Conservation (phyloP, 2,329 filamentous ascomycete species). For the Aspergillus candidus region DNA sequence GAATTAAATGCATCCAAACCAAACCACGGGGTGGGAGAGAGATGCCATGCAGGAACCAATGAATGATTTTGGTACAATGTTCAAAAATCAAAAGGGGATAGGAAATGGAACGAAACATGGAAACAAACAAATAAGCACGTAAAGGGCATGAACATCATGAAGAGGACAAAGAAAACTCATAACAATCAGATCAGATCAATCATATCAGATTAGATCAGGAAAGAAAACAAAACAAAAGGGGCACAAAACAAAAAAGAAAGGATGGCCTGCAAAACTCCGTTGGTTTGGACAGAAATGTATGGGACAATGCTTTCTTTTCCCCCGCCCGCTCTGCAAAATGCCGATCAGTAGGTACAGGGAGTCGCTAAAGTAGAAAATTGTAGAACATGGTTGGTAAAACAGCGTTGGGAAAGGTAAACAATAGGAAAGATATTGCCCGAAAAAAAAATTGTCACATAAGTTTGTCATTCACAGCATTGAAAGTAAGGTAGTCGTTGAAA, state of each 20-base stretch:
- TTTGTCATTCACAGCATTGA: conserved; percentile 5
- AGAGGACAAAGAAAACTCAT: conserved; percentile 10
- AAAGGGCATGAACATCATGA: conserved; percentile 5
- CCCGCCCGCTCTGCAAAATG: no score
- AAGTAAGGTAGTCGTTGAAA: conserved; percentile 5
- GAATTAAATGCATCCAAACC: not conserved
- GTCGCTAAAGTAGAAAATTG: no score
- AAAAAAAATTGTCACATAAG: conserved; percentile 9
- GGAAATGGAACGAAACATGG: conserved; percentile 2
- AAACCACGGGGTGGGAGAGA: conserved; percentile 1
- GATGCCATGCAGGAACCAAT: conserved; percentile 2
- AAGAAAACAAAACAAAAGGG: conserved; percentile 10
- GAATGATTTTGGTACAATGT: conserved; percentile 9
- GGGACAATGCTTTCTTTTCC: conserved; percentile 1
- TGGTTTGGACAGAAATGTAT: conserved; percentile 3
- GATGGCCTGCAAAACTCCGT: conserved; percentile 18
- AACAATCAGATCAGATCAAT: not conserved
- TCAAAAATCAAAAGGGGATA: conserved; percentile 11
- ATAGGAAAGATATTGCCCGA: conserved; percentile 5
- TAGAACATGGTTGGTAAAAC: no score
- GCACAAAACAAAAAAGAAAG: conserved; percentile 13
- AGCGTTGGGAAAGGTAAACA: conserved; percentile 1
- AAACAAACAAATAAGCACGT: conserved; percentile 2
- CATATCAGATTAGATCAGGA: not conserved
- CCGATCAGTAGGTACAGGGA: no score